Evolutionary conservation across 23 red algal genomes (phyloP).

Genomic region (Gracilariopsis chorda): DNA sequence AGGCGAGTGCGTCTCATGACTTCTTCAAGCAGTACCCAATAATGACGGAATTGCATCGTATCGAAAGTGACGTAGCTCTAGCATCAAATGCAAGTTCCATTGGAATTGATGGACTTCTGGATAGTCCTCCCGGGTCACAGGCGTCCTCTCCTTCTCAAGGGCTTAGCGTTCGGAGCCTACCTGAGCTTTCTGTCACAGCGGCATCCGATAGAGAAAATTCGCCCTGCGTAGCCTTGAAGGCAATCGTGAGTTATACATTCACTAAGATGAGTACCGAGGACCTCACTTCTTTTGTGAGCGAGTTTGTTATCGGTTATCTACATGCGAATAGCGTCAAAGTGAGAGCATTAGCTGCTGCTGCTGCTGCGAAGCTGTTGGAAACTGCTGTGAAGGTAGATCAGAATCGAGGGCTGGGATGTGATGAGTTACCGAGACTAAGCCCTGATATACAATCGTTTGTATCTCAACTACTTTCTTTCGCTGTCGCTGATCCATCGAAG

Average conservation of each 20-base stretch:
- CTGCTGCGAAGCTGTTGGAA: slow-evolving; percentile 42
- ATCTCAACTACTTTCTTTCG: slow-evolving; percentile 52
- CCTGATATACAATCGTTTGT: slow-evolving; percentile 52
- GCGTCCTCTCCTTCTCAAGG: neutral
- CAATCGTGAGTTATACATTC: slow-evolving; percentile 40
- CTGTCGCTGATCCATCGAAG: slow-evolving; percentile 75
- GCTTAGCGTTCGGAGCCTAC: neutral
- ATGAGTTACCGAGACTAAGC: neutral
- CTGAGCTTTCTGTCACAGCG: neutral
- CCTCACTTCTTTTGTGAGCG: slow-evolving; percentile 19
- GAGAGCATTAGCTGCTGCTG: slow-evolving; percentile 3
- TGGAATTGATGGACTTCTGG: neutral
- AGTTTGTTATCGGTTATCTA: slow-evolving; percentile 48
- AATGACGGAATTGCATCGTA: slow-evolving; percentile 26
- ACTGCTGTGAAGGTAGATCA: neutral
- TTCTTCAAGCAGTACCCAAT: slow-evolving; percentile 43
- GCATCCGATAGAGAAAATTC: slow-evolving; percentile 48
- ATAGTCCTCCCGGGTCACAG: neutral
- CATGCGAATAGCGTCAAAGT: slow-evolving; percentile 51
- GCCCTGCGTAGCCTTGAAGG: slow-evolving; percentile 55
- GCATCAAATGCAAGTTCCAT: neutral
- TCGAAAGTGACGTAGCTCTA: neutral
- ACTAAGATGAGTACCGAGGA: slow-evolving; percentile 19
- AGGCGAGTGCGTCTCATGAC: neutral
- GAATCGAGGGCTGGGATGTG: neutral